These are phyloP conservation scores for Trypanosoma melophagium DNA, from an alignment of 208 protist species.

Conservation along the genomic window DNA sequence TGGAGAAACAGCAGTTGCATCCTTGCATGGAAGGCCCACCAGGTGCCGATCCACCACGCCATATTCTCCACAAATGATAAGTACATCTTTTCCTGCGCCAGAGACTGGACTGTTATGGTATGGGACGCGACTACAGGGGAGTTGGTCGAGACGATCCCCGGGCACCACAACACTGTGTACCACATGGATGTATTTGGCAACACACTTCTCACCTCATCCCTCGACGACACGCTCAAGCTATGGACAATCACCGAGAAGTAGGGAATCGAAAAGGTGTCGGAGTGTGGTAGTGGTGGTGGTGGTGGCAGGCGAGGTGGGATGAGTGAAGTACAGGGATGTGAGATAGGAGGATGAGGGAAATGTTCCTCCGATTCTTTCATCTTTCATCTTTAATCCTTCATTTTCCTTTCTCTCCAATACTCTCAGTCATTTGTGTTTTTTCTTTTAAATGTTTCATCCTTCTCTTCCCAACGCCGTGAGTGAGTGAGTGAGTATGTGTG, in stretches of 20 bases:
- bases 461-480: constrained; percentile 18
- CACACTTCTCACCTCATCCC: constrained; percentile 77
- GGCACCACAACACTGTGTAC: constrained; percentile 85
- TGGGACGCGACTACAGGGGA: constrained; percentile 70
- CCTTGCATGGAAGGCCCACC: constrained; percentile 67
- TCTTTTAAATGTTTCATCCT: background rate
- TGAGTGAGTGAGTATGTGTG: constrained; percentile 8
- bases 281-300: background rate
- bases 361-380: background rate
- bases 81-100: constrained; percentile 84
- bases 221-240: constrained; percentile 85
- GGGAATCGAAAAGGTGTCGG: background rate
- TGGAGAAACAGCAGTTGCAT: constrained; percentile 44
- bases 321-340: background rate
- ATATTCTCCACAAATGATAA: constrained; percentile 77
- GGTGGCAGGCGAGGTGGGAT: constrained; percentile 1
- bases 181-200: constrained; percentile 70
- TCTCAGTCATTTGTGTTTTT: background rate
- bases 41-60: constrained; percentile 79
- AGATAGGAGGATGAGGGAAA: constrained; percentile 1
- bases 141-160: constrained; percentile 69
- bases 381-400: background rate
- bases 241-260: constrained; percentile 52
- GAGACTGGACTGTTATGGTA: constrained; percentile 81
- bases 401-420: background rate